Evolutionary conservation across 176 grass and related monocot genomes (phyloP).

Genomic region (Carex pumila): DNA sequence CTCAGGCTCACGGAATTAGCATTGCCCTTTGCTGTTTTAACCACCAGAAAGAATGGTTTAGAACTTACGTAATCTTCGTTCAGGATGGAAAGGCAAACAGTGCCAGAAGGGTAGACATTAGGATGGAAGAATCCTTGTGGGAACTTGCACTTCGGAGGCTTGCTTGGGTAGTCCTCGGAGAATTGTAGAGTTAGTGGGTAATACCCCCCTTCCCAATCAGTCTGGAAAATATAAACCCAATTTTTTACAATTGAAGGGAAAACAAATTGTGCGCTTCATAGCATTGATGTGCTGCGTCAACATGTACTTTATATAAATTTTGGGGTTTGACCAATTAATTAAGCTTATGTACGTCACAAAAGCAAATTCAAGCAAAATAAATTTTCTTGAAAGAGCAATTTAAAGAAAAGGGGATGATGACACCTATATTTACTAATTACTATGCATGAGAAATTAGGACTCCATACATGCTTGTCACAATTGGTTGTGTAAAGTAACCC

Average conservation of each 20-base stretch:
- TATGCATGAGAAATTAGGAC: neutral
- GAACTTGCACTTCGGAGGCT: conserved; percentile 63
- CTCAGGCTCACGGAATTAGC: neutral
- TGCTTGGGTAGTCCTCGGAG: conserved; percentile 59
- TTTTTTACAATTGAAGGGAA: neutral
- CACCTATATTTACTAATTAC: neutral
- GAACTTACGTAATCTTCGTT: conserved; percentile 41
- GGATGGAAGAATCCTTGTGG: conserved; percentile 73
- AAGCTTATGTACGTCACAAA: neutral
- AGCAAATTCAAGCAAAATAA: neutral
- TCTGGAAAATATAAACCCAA: conserved; percentile 40
- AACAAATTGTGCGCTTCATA: neutral
- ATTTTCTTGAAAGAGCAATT: neutral
- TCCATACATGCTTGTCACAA: no score
- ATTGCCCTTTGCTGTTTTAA: neutral
- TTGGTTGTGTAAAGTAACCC: no score
- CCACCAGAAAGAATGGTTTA: neutral
- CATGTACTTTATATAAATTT: neutral
- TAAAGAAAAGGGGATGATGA: neutral
- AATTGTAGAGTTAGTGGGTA: conserved; percentile 57
- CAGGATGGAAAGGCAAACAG: conserved; percentile 76
- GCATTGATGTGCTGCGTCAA: neutral
- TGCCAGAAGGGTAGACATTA: conserved; percentile 59
- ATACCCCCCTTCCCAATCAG: conserved; percentile 82
- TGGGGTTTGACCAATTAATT: neutral